Evolutionary conservation across 2,329 filamentous ascomycete genomes (phyloP).

Genomic region (Diatrype stigma): DNA sequence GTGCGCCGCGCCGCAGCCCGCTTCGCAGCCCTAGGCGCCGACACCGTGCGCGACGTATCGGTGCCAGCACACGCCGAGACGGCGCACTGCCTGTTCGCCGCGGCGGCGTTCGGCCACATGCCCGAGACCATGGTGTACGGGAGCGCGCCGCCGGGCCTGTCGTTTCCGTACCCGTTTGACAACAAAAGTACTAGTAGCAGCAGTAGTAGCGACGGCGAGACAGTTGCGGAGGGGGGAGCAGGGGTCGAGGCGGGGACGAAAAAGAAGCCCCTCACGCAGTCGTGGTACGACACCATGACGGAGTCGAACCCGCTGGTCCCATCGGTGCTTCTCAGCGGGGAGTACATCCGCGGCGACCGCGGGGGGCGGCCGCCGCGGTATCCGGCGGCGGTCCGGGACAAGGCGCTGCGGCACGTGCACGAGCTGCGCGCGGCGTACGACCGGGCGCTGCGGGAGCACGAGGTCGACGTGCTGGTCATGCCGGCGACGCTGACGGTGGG

Average conservation of each 20-base stretch:
- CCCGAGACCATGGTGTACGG: conserved; percentile 25
- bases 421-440: conserved; percentile 46
- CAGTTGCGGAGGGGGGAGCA: too few species aligned
- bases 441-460: conserved; percentile 27
- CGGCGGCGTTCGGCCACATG: conserved; percentile 29
- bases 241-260: too few species aligned
- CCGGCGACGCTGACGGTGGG: conserved; percentile 43
- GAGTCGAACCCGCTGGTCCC: conserved; percentile 40
- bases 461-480: conserved; percentile 45
- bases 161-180: conserved; percentile 26
- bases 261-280: too few species aligned
- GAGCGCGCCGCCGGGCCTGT: conserved; percentile 27
- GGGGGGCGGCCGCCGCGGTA: conserved; percentile 18
- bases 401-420: conserved; percentile 42
- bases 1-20: conserved; percentile 33
- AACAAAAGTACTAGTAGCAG: conserved; percentile 20
- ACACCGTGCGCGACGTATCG: conserved; percentile 37
- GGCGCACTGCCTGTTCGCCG: conserved; percentile 43
- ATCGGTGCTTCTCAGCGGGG: conserved; percentile 37
- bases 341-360: conserved; percentile 16
- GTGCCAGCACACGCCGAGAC: conserved; percentile 41
- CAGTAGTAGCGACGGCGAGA: conserved; percentile 16
- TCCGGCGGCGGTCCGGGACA: conserved; percentile 32
- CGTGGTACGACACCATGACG: conserved; percentile 39
- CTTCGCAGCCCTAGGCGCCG: conserved; percentile 37